These are phyloP conservation scores for Bertia moriformis DNA, from an alignment of 2,329 filamentous ascomycete species.

Conservation along the genomic window DNA sequence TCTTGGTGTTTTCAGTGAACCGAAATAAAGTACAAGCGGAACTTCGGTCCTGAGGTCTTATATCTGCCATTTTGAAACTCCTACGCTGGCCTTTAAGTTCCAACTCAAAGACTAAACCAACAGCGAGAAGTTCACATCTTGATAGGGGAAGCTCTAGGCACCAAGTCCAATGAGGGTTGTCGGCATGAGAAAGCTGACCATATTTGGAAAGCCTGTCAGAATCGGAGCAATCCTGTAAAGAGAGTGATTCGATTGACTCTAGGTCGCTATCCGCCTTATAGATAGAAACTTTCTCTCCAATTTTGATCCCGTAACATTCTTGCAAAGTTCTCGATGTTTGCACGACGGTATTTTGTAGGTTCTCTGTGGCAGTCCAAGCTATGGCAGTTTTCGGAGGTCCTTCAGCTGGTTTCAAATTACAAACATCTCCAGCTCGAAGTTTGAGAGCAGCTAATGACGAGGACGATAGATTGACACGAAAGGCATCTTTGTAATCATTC, in stretches of 20 bases:
- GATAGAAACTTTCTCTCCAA: conserved; percentile 38
- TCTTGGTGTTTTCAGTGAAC: neutral
- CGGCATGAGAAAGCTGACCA: neutral
- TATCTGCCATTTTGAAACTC: conserved; percentile 29
- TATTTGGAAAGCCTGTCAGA: neutral
- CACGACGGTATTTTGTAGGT: conserved; percentile 28
- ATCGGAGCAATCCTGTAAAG: neutral
- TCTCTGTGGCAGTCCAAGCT: conserved; percentile 38
- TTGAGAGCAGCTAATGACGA: neutral
- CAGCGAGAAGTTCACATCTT: conserved; percentile 30
- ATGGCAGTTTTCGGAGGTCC: conserved; percentile 20
- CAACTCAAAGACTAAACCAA: conserved; percentile 35
- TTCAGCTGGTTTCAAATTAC: neutral
- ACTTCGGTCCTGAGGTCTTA: conserved; percentile 13
- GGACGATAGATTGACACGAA: neutral
- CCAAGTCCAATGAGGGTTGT: conserved; percentile 23
- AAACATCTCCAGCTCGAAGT: neutral
- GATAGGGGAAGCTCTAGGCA: conserved; percentile 20
- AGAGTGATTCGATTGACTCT: conserved; percentile 17
- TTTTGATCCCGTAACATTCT: conserved; percentile 36
- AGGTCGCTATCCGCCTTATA: conserved; percentile 18
- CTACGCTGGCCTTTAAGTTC: conserved; percentile 29
- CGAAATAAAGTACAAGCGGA: conserved; percentile 2
- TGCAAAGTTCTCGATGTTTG: conserved; percentile 40
- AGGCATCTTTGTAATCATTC: neutral